Evolutionary conservation across 2,329 filamentous ascomycete species (phyloP).

Genomic region (Aureobasidium musti): DNA sequence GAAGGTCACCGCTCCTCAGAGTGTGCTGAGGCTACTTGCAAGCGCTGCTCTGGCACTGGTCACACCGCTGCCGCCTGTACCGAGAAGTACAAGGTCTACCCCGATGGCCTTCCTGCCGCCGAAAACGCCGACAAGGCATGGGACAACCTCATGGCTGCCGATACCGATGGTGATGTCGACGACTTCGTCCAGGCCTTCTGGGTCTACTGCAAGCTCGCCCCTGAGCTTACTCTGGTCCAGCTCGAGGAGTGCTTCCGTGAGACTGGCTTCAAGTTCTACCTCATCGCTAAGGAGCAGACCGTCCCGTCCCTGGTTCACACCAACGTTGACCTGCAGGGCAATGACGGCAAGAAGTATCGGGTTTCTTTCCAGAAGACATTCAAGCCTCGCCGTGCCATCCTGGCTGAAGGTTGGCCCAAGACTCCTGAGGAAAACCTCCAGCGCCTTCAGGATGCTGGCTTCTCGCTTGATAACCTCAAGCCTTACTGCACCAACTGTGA

Average conservation of each 20-base stretch:
- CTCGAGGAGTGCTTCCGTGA: conserved; percentile 63
- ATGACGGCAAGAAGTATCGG: conserved; percentile 55
- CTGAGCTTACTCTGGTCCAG: conserved; percentile 59
- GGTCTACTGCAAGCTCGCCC: conserved; percentile 63
- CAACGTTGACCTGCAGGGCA: conserved; percentile 72
- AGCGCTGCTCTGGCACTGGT: conserved; percentile 61
- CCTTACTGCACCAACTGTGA: conserved; percentile 56
- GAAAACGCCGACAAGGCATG: conserved; percentile 58
- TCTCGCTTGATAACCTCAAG: conserved; percentile 53
- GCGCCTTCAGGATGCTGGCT: conserved; percentile 55
- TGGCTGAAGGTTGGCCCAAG: conserved; percentile 53
- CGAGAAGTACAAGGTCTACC: conserved; percentile 60
- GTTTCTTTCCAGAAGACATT: conserved; percentile 53
- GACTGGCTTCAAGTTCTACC: conserved; percentile 57
- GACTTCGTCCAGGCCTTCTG: conserved; percentile 50
- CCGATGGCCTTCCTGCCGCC: conserved; percentile 49
- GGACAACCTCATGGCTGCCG: conserved; percentile 57
- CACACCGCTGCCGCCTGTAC: conserved; percentile 60
- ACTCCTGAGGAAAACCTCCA: conserved; percentile 54
- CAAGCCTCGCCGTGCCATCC: conserved; percentile 51
- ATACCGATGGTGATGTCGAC: conserved; percentile 59
- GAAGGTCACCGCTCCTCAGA: conserved; percentile 61
- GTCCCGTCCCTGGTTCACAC: conserved; percentile 58
- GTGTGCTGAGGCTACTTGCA: conserved; percentile 66
- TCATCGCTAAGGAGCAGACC: conserved; percentile 63